Base-by-base conservation (phyloP, 257 asterid species). In the Solanum sparsipilum region DNA sequence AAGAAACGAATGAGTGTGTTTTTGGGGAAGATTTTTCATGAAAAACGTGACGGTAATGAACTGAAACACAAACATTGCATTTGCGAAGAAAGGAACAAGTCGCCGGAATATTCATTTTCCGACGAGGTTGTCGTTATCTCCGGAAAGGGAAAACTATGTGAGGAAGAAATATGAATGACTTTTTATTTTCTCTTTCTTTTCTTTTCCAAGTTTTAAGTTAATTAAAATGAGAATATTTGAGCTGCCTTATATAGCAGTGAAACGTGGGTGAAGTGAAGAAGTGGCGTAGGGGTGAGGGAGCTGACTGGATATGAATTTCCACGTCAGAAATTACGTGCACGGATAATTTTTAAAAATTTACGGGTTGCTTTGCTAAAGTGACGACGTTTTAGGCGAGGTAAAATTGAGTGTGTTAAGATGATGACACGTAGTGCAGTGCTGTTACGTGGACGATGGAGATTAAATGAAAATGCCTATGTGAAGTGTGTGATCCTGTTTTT, bases 31-130 rank as follows among this genome's bases (percentile, higher is more conserved):
- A 89, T 31, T 91, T 88, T 89, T 95, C 98, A 91, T 88, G 98
- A 89, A 95, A 94, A 86, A 95, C 94, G 92, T 95, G 96, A 60
- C 93, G 93, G 89, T 82, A 93, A 87, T 93, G 96, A 67, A 93
- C 91, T 36, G 94, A 91, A 82, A 91, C 89, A 76, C 88, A 91
- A 87, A 88, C 95, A 91, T 90, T 92, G 20, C 75, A 70, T 82
- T 35, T 36, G 48, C 23, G 87, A 4, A 88, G 88, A 41, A 72
- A 89, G 65, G 90, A 88, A 78, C 72, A 35, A 16, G 21, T 44
- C 4, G 91, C 91, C 94, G 92, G 94, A 84, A 86, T 35, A 86
- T 86, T 87, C 93, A 93, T 92, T 91, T 88, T 93, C 98, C 98
- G 98, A 92, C 86, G 89, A 48, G 71, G 9, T 1, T 2, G 84